Base-by-base conservation (phyloP, 176 grass and related monocot genomes). In the Aegilops longissima region DNA sequence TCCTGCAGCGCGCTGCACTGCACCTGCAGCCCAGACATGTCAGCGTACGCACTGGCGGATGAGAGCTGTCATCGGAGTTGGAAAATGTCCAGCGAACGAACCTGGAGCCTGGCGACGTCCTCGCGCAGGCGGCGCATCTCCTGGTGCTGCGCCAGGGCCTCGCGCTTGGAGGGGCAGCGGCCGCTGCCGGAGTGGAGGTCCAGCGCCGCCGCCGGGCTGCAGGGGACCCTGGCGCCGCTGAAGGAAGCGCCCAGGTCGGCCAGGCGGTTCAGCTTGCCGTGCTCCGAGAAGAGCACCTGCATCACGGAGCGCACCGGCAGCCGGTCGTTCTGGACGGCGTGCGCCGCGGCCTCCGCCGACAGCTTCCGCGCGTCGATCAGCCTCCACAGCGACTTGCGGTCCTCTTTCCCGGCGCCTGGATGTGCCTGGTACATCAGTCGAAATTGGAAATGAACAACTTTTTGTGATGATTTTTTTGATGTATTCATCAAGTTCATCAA, bases 271-370 rank as follows among this genome's bases (percentile, higher is more conserved):
- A 99, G 89, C 88, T 96, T 99, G 61, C 86, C 87, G 89, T 99
- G 94, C 85, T 99, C 97, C 6, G 94, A 96, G 87, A 96, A 96
- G 80, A 99, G 90, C 58, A 99, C 97, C 83, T 99, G 94, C 82
- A 99, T 86, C 45, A 96, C 94, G 20, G 94, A 93, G 36, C 97
- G 92, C 71, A 99, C 90, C 0, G 97, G 89, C 52, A 99, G 80
- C 72, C 97, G 94, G 70, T 99, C 97, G 87, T 99, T 99, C 86
- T 99, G 97, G 75, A 94, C 84, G 27, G 97, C 94, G 66, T 99
- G 94, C 78, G 87, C 81, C 59, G 92, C 91, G 0, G 97, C 94
- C 82, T 99, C 97, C 34, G 97, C 80, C 10, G 97, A 83, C 5
- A 99, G 97, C 89, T 96, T 99, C 51, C 92, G 90, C 36, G 89